Percentiles rank a stretch among this genome's conserved stretches.
Evolutionary conservation across 352 stramenopile genomes (phyloP).

Genomic region (Globisporangium middletonii): DNA sequence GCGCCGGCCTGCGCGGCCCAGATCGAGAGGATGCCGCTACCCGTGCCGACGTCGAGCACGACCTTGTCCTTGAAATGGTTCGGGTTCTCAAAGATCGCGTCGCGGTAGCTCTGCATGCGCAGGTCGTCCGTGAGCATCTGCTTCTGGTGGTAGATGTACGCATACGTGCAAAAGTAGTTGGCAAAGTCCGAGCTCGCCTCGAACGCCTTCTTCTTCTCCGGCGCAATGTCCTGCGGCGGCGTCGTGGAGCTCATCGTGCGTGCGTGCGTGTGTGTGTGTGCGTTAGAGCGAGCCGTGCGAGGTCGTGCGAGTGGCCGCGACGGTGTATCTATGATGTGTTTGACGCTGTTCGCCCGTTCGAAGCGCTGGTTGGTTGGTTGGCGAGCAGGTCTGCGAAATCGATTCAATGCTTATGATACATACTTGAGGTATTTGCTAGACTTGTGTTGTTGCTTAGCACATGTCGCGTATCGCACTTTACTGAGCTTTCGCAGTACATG

Average conservation of each 20-base stretch:
- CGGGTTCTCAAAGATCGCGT: constrained; percentile 97
- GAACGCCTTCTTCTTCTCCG: constrained; percentile 80
- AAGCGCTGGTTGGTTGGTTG: too few relatives aligned
- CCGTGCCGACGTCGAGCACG: constrained; percentile 99
- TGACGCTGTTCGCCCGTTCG: too few relatives aligned
- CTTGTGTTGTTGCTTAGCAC: too few relatives aligned
- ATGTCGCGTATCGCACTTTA: too few relatives aligned
- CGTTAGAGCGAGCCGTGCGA: too few relatives aligned
- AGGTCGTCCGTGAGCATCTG: constrained; percentile 99
- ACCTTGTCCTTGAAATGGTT: constrained; percentile 98
- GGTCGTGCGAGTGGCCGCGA: too few relatives aligned
- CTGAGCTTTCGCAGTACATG: too few relatives aligned
- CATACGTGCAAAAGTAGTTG: constrained; percentile 90
- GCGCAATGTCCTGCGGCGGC: constrained; percentile 42
- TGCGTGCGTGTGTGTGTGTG: not conserved
- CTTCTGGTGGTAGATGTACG: constrained; percentile 92
- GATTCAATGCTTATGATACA: too few relatives aligned
- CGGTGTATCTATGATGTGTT: too few relatives aligned
- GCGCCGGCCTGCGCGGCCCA: constrained; percentile 98
- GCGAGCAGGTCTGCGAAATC: too few relatives aligned
- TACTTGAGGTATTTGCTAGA: too few relatives aligned
- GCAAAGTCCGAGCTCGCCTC: constrained; percentile 84
- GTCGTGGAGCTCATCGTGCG: constrained; percentile 14
- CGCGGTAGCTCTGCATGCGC: constrained; percentile 98
- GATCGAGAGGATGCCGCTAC: constrained; percentile 97